These are phyloP conservation scores for Neurospora sp. DNA, from an alignment of 495 filamentous ascomycete genomes.

Conservation along the genomic window DNA sequence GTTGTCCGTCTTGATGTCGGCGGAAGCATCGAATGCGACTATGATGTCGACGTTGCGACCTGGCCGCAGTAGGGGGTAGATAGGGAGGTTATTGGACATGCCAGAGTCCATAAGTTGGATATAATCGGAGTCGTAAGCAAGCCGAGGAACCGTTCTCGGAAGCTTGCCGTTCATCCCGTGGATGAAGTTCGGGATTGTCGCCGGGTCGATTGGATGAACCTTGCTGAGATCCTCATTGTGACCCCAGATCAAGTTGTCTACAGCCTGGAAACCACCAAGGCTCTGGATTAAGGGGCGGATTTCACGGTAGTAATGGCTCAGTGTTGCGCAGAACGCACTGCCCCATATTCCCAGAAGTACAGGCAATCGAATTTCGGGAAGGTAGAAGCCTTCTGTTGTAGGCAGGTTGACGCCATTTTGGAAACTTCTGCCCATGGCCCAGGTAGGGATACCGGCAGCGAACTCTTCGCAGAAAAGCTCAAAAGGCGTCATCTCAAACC, in stretches of 20 bases:
- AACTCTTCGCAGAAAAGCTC: slow-evolving; percentile 94
- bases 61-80: slow-evolving; percentile 84
- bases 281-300: slow-evolving; percentile 67
- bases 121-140: slow-evolving; percentile 55
- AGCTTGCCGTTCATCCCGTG: slow-evolving; percentile 68
- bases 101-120: slow-evolving; percentile 93
- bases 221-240: slow-evolving; percentile 74
- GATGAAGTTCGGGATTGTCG: slow-evolving; percentile 76
- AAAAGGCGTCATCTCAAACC: slow-evolving; percentile 94
- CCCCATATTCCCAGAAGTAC: slow-evolving; percentile 88
- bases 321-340: slow-evolving; percentile 87
- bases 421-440: slow-evolving; percentile 82
- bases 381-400: slow-evolving; percentile 40
- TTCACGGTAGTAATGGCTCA: slow-evolving; percentile 93
- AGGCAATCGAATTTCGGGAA: slow-evolving; percentile 75
- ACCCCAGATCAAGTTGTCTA: slow-evolving; percentile 82
- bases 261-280: slow-evolving; percentile 59
- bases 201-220: slow-evolving; percentile 87
- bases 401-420: slow-evolving; percentile 56
- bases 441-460: slow-evolving; percentile 82
- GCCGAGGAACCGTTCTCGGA: slow-evolving; percentile 62
- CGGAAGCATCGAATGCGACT: slow-evolving; percentile 40
- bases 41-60: slow-evolving; percentile 83
- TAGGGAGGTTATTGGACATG: slow-evolving; percentile 95
- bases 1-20: slow-evolving; percentile 41